A percentile compares a stretch with the other conserved stretches of the same genome.
These are phyloP conservation scores for Rutstroemia sydowiana DNA, from an alignment of 2,329 filamentous ascomycete genomes.

Conservation along the genomic window DNA sequence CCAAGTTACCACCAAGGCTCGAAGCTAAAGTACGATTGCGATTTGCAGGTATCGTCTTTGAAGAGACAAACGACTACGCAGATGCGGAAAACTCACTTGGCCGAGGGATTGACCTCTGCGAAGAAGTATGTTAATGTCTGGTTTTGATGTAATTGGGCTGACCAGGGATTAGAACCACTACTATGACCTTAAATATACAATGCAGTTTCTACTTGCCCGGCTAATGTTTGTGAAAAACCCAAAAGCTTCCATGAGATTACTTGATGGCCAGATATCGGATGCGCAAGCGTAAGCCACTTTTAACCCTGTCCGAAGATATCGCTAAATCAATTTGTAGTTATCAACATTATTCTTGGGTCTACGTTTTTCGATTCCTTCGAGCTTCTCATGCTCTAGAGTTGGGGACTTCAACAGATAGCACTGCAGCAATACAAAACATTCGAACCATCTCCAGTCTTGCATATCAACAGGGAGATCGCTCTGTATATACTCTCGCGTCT, in stretches of 20 bases:
- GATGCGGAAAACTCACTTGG: slow-evolving; percentile 65
- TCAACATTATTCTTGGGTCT: slow-evolving; percentile 65
- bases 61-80: slow-evolving; percentile 70
- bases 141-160: slow-evolving; percentile 18
- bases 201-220: slow-evolving; percentile 66
- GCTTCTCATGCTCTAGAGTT: slow-evolving; percentile 60
- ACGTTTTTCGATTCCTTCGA: slow-evolving; percentile 69
- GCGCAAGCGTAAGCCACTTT: slow-evolving; percentile 50
- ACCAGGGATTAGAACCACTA: slow-evolving; percentile 41
- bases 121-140: slow-evolving; percentile 41
- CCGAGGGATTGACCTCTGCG: slow-evolving; percentile 63
- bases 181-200: slow-evolving; percentile 65
- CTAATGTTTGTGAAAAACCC: slow-evolving; percentile 63
- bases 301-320: not conserved
- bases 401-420: slow-evolving; percentile 51
- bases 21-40: slow-evolving; percentile 64
- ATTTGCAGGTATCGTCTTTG: slow-evolving; percentile 61
- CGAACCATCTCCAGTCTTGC: slow-evolving; percentile 54
- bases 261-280: slow-evolving; percentile 63
- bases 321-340: slow-evolving; percentile 32
- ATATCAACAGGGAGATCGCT: slow-evolving; percentile 50
- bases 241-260: slow-evolving; percentile 64
- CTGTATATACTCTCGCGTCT: slow-evolving; percentile 57
- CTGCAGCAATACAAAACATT: slow-evolving; percentile 61
- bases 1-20: slow-evolving; percentile 52